A percentile compares a stretch with the other conserved stretches of the same genome.
These are phyloP conservation scores for Neurospora africana DNA, from an alignment of 495 filamentous ascomycete genomes.

Conservation along the genomic window DNA sequence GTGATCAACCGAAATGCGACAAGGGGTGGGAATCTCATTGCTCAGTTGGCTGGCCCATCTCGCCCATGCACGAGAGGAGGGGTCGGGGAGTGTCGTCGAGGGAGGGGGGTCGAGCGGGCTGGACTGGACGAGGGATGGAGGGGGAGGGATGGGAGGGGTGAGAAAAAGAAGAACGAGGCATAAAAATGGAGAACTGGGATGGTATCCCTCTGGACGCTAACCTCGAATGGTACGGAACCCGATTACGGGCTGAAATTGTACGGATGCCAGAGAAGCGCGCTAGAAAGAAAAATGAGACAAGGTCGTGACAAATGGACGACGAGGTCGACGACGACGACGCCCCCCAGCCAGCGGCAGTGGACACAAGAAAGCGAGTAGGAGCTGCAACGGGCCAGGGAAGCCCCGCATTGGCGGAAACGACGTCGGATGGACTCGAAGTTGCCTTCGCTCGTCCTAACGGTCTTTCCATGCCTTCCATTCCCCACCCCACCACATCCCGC, in stretches of 20 bases:
- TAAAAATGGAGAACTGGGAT: neutral
- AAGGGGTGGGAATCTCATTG: neutral
- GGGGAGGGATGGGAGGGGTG: neutral
- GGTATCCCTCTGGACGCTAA: neutral
- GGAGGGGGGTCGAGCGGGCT: neutral
- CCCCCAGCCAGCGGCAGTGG: neutral
- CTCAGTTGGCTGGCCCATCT: neutral
- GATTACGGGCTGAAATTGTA: neutral
- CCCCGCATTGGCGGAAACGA: neutral
- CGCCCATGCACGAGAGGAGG: neutral
- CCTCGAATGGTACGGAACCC: neutral
- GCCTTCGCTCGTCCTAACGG: neutral
- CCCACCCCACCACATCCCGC: neutral
- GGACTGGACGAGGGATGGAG: neutral
- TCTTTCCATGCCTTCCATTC: neutral
- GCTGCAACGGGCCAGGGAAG: neutral
- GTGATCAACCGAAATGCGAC: neutral
- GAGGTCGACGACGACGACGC: neutral
- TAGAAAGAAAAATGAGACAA: conserved; percentile 12
- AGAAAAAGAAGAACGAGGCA: neutral
- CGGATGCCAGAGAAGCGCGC: conserved; percentile 14
- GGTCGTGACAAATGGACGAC: neutral
- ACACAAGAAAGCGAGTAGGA: neutral
- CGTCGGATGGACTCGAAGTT: neutral
- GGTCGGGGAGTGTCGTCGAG: neutral